Evolutionary conservation across 192 early-diverging fungal genomes (phyloP).

Genomic region (Rhizophagus clarus): DNA sequence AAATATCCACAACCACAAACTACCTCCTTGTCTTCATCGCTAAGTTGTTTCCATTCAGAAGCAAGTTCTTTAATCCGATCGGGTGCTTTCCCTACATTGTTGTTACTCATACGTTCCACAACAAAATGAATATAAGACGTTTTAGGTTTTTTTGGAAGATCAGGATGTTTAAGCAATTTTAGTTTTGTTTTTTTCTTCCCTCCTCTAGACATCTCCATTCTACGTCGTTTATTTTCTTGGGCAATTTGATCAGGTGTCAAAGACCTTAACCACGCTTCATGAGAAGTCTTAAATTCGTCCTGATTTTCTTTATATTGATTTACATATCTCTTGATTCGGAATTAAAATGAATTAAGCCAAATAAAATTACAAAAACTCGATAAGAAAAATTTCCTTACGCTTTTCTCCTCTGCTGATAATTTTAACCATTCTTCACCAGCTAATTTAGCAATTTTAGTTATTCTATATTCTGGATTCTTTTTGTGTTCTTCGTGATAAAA

Average conservation of each 20-base stretch:
- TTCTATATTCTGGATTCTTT: not conserved
- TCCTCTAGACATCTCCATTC: not conserved
- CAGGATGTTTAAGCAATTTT: not conserved
- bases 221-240: not conserved
- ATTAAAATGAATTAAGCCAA: not conserved
- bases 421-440: not conserved
- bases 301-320: not conserved
- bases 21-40: not conserved
- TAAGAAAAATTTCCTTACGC: not conserved
- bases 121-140: not conserved
- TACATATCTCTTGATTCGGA: not conserved
- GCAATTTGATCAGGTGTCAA: not conserved
- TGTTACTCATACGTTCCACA: not conserved
- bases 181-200: not conserved
- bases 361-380: not conserved
- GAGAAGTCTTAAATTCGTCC: not conserved
- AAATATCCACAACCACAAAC: too few relatives aligned
- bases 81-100: not conserved
- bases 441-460: not conserved
- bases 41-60: not conserved
- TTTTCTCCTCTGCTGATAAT: not conserved
- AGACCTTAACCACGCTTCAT: not conserved
- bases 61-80: not conserved
- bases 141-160: not conserved
- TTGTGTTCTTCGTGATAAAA: not conserved